phyloP scores from a whole-genome alignment of 441 rosid genomes.

The Corymbia calophylla region DNA sequence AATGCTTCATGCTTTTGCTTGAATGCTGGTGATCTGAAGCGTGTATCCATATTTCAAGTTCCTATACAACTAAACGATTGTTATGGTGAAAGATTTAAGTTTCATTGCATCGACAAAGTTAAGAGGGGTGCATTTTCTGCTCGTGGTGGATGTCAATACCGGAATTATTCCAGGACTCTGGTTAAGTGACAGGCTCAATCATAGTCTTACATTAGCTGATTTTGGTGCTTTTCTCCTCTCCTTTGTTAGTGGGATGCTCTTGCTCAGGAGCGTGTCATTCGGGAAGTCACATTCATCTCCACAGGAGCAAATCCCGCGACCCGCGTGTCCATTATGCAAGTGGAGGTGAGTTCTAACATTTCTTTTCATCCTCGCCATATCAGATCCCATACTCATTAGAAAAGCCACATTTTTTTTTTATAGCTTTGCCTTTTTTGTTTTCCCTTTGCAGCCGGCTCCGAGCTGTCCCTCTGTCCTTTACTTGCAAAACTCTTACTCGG shows the following conservation, averaged over 20 bases:
- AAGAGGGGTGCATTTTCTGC: not conserved
- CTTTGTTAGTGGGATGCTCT: constrained; percentile 44
- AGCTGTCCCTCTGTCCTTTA: constrained; percentile 10
- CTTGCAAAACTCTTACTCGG: constrained; percentile 32
- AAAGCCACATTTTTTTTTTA: not conserved
- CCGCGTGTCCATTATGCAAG: constrained; percentile 21
- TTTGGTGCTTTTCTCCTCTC: not conserved
- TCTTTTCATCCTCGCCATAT: not conserved
- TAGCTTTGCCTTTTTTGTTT: too few relatives aligned
- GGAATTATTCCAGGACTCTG: not conserved
- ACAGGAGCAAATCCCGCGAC: constrained; percentile 18
- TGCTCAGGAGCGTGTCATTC: not conserved
- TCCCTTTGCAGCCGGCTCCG: constrained; percentile 2
- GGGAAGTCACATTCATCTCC: constrained; percentile 19
- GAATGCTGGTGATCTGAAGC: not conserved
- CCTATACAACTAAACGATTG: not conserved
- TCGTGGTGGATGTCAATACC: not conserved
- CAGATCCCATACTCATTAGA: not conserved
- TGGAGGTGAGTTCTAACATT: constrained; percentile 15
- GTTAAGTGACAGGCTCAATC: not conserved
- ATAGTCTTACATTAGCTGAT: not conserved
- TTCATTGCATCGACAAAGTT: not conserved
- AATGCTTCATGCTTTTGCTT: not conserved
- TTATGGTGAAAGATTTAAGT: not conserved
- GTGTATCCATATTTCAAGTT: not conserved